phyloP scores from a whole-genome alignment of 2,329 filamentous ascomycete genomes.

The Dendrostoma leiphaemia region DNA sequence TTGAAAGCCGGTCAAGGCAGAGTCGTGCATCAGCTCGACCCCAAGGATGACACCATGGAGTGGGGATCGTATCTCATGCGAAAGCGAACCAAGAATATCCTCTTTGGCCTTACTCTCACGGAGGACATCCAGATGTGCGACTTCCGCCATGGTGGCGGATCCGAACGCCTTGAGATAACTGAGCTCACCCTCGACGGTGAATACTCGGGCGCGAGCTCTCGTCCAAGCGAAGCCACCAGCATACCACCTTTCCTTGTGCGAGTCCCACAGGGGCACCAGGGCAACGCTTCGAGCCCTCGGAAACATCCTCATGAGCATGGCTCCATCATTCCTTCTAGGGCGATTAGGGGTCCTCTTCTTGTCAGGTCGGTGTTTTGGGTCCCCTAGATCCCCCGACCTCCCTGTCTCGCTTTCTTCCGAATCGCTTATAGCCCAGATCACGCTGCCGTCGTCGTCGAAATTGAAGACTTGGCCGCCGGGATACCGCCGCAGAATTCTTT shows the following conservation, averaged over 20 bases:
- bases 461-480: slow-evolving; percentile 46
- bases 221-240: slow-evolving; percentile 16
- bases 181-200: slow-evolving; percentile 37
- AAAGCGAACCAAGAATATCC: slow-evolving; percentile 55
- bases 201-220: not conserved
- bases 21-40: slow-evolving; percentile 43
- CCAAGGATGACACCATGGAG: slow-evolving; percentile 56
- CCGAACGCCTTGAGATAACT: slow-evolving; percentile 45
- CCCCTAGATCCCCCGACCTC: not conserved
- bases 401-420: not conserved
- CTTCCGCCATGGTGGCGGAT: slow-evolving; percentile 54
- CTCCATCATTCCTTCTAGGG: not conserved
- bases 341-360: not conserved
- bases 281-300: slow-evolving; percentile 44
- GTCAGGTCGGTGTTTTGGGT: too few species aligned
- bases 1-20: slow-evolving; percentile 37
- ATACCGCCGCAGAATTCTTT: slow-evolving; percentile 40
- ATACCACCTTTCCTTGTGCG: slow-evolving; percentile 22
- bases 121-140: slow-evolving; percentile 41
- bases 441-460: slow-evolving; percentile 28
- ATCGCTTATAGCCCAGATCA: slow-evolving; percentile 4
- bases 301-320: slow-evolving; percentile 25
- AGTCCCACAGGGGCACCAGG: slow-evolving; percentile 48
- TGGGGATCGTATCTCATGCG: slow-evolving; percentile 55
- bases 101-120: slow-evolving; percentile 34